A percentile compares a stretch with the other conserved stretches of the same genome.
Conservation (phyloP, 495 filamentous ascomycete species). For the Elasticomyces elasticus region DNA sequence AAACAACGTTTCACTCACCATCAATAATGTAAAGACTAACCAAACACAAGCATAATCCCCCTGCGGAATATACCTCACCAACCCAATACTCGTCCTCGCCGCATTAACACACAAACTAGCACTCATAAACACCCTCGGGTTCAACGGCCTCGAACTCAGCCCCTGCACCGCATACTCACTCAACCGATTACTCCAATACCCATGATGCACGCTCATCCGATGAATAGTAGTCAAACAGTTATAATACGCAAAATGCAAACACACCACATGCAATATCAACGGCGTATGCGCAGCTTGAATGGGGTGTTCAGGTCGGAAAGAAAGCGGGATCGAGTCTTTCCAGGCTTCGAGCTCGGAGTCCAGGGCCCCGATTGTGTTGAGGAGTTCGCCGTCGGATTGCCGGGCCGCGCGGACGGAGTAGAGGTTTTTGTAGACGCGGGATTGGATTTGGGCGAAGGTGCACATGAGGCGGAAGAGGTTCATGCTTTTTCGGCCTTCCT, state of each 20-base stretch:
- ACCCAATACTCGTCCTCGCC: conserved; percentile 80
- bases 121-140: conserved; percentile 89
- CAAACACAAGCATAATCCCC: conserved; percentile 93
- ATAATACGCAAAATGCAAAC: conserved; percentile 94
- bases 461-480: conserved; percentile 90
- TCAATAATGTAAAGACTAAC: conserved; percentile 42
- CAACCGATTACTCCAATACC: conserved; percentile 92
- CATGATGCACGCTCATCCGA: conserved; percentile 96
- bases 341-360: conserved; percentile 89
- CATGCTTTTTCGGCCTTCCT: conserved; percentile 60
- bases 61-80: conserved; percentile 92
- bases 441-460: conserved; percentile 81
- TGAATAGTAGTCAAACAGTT: conserved; percentile 97
- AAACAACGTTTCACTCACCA: neutral
- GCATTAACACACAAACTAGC: conserved; percentile 86
- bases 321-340: conserved; percentile 89
- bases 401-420: conserved; percentile 89
- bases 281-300: conserved; percentile 85
- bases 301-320: conserved; percentile 90
- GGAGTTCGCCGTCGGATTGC: conserved; percentile 82
- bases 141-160: conserved; percentile 77
- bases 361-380: conserved; percentile 93
- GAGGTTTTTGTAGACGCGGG: conserved; percentile 84
- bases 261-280: conserved; percentile 81
- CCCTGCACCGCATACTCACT: conserved; percentile 94